Conservation (phyloP, 2,329 filamentous ascomycete genomes). For the Thyridium curvatum region DNA sequence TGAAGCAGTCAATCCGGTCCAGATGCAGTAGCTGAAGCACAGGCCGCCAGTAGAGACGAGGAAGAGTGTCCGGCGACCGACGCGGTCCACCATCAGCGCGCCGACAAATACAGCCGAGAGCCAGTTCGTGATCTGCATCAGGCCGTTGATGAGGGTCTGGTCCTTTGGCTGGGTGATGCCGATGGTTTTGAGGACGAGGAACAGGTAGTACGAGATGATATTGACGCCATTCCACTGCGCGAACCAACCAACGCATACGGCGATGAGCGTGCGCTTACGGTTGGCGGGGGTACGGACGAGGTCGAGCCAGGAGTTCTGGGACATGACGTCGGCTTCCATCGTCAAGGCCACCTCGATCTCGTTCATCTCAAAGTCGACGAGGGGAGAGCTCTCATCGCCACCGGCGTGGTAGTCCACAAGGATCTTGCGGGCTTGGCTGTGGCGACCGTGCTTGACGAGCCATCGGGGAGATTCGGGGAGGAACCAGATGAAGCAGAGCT, state of each 20-base stretch:
- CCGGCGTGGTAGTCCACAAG: constrained; percentile 3
- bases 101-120: neutral
- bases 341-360: constrained; percentile 7
- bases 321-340: constrained; percentile 3
- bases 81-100: constrained; percentile 17
- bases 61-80: constrained; percentile 24
- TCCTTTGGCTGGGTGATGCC: constrained; percentile 26
- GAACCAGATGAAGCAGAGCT: constrained; percentile 21
- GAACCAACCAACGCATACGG: constrained; percentile 3
- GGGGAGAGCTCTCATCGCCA: constrained; percentile 3
- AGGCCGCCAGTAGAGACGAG: constrained; percentile 22
- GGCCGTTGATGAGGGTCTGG: constrained; percentile 34
- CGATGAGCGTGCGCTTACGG: constrained; percentile 14
- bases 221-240: constrained; percentile 3
- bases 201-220: constrained; percentile 5
- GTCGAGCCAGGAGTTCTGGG: constrained; percentile 1
- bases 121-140: constrained; percentile 11
- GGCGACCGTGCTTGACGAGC: constrained; percentile 16
- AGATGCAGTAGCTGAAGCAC: constrained; percentile 8
- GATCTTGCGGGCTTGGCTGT: constrained; percentile 17
- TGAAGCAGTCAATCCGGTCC: constrained; percentile 7
- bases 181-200: constrained; percentile 19
- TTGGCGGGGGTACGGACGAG: constrained; percentile 19
- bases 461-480: constrained; percentile 21
- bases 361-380: constrained; percentile 6